Percentiles rank a stretch among this genome's conserved stretches.
phyloP scores from a whole-genome alignment of 2,329 filamentous ascomycete genomes.

The Pseudonectria foliicola region DNA sequence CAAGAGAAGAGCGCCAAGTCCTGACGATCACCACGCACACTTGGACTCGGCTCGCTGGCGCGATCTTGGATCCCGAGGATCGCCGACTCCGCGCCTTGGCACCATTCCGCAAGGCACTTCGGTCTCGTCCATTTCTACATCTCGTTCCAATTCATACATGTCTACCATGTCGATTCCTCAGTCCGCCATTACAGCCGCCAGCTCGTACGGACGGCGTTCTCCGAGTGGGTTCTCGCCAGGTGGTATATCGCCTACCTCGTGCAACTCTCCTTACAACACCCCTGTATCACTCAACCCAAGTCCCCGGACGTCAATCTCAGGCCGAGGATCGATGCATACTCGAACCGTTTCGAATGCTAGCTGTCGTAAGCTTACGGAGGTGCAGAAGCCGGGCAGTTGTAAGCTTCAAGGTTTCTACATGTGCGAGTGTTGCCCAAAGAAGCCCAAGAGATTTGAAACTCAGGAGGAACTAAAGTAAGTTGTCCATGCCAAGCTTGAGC shows the following conservation, averaged over 20 bases:
- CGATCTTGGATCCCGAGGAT: conserved; percentile 42
- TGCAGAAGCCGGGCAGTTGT: conserved; percentile 38
- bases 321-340: conserved; percentile 34
- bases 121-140: conserved; percentile 35
- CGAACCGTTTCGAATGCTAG: conserved; percentile 42
- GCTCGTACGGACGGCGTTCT: conserved; percentile 40
- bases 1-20: conserved; percentile 51
- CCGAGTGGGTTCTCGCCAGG: conserved; percentile 39
- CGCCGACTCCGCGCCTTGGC: conserved; percentile 44
- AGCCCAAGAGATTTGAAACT: conserved; percentile 90
- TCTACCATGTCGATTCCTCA: conserved; percentile 37
- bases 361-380: conserved; percentile 44
- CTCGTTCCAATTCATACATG: conserved; percentile 42
- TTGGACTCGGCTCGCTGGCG: conserved; percentile 42
- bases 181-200: conserved; percentile 35
- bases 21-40: conserved; percentile 39
- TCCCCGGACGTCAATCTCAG: conserved; percentile 38
- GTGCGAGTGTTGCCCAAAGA: conserved; percentile 95
- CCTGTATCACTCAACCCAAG: conserved; percentile 43
- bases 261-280: conserved; percentile 43
- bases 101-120: conserved; percentile 37
- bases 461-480: conserved; percentile 75
- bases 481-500: background rate
- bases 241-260: conserved; percentile 44
- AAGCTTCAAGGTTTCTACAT: conserved; percentile 52